Evolutionary conservation across 2,329 filamentous ascomycete species (phyloP), one percentile per base, ranked within the genome.

Genomic region (Neonectria coccinea): DNA sequence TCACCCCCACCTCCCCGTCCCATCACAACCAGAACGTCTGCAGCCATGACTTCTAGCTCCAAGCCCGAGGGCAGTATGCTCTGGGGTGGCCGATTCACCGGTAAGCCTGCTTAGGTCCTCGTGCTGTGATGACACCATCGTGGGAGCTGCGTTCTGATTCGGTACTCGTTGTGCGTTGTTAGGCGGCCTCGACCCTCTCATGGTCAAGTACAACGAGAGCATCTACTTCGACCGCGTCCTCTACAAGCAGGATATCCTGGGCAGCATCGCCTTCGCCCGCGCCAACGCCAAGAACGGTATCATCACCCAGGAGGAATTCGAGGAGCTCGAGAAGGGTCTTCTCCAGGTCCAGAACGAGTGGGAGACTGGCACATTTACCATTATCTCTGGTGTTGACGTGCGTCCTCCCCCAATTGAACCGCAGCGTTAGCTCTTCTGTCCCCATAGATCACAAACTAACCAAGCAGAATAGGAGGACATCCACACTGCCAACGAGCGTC

Each of bases 171-270:
- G 51, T 62, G 36, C 12, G 12, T 45, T 16, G 51, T 62, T 73
- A 92, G 92, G 92, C 83, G 91, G 88, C 72, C 88, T 95, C 70
- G 92, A 97, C 80, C 92, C 93, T 58, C 86, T 97, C 56, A 97
- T 97, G 93, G 86, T 89, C 66, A 85, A 91, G 70, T 97, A 95
- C 84, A 97, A 97, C 78, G 89, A 90, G 73, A 91, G 88, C 58
- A 91, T 97, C 71, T 88, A 88, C 76, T 94, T 91, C 79, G 93
- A 97, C 79, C 88, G 89, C 70, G 84, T 85, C 57, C 89, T 97
- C 73, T 92, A 93, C 82, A 88, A 89, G 65, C 88, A 96, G 77
- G 93, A 97, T 74, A 94, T 97, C 72, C 85, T 86, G 11, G 93
- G 93, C 70, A 90, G 86, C 63, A 92, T 97, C 70, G 92, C 93